Evolutionary conservation across 768 basidiomycete species (phyloP).

Genomic region (Termitomyces titanicus): DNA sequence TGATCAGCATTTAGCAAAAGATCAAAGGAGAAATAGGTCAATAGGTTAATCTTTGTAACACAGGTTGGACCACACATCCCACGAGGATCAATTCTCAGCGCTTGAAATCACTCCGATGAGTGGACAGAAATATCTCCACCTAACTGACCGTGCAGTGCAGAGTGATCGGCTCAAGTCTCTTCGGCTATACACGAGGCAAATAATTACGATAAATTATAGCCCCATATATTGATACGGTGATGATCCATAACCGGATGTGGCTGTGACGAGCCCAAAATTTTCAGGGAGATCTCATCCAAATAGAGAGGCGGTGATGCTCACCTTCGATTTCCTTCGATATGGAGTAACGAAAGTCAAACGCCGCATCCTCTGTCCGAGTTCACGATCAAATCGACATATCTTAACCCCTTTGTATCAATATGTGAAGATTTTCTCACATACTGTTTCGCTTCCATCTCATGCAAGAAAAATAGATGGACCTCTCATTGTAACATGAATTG

Average conservation of each 20-base stretch:
- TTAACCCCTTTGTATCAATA: slow-evolving; percentile 8
- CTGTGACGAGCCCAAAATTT: slow-evolving; percentile 12
- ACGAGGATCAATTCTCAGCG: neutral
- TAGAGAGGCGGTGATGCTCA: neutral
- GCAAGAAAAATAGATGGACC: neutral
- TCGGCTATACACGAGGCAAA: slow-evolving; percentile 6
- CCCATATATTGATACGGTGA: slow-evolving; percentile 23
- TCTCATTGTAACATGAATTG: neutral
- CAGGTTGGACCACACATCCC: neutral
- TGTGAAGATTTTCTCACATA: neutral
- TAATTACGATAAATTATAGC: slow-evolving; percentile 5
- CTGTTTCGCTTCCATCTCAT: neutral
- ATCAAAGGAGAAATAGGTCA: no score
- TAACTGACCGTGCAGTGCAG: no score
- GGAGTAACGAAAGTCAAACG: slow-evolving; percentile 31
- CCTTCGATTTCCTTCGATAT: slow-evolving; percentile 1
- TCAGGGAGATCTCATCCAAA: slow-evolving; percentile 7
- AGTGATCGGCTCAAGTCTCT: slow-evolving; percentile 15
- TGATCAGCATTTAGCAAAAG: no score
- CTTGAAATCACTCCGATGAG: slow-evolving; percentile 2
- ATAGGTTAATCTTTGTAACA: neutral
- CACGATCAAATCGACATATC: slow-evolving; percentile 8
- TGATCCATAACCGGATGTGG: slow-evolving; percentile 16
- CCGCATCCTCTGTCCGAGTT: slow-evolving; percentile 19
- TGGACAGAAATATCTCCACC: slow-evolving; percentile 5